These are phyloP conservation scores for Telfairia occidentalis DNA, from an alignment of 331 rosid species.

Conservation along the genomic window DNA sequence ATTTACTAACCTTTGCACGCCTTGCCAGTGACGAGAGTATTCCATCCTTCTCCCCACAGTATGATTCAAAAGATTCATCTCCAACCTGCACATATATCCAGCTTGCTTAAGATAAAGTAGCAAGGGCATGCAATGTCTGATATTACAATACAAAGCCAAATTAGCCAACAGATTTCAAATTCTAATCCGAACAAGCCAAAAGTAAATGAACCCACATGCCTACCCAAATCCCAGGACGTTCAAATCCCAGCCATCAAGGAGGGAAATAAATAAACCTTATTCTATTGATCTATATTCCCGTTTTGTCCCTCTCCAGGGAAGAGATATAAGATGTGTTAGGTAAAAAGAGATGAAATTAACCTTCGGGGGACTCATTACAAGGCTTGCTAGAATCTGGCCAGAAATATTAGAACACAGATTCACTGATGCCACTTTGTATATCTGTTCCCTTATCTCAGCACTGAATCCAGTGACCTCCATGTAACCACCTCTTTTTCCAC, in stretches of 20 bases:
- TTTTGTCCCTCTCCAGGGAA: background rate
- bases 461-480: slow-evolving; percentile 92
- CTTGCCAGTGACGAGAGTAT: slow-evolving; percentile 63
- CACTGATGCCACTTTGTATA: slow-evolving; percentile 87
- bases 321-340: background rate
- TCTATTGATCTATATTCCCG: background rate
- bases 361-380: slow-evolving; percentile 97
- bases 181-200: background rate
- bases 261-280: background rate
- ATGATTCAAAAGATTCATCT: slow-evolving; percentile 72
- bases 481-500: slow-evolving; percentile 97
- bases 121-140: background rate
- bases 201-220: background rate
- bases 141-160: background rate
- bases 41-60: slow-evolving; percentile 54
- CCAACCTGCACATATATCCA: slow-evolving; percentile 60
- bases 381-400: slow-evolving; percentile 93
- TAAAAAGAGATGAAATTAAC: slow-evolving; percentile 19
- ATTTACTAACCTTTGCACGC: slow-evolving; percentile 76
- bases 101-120: slow-evolving; percentile 12
- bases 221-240: background rate
- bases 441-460: slow-evolving; percentile 74
- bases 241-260: background rate
- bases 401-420: slow-evolving; percentile 94
- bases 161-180: background rate